A percentile compares a stretch with the other conserved stretches of the same genome.
These are phyloP conservation scores for Dactylonectria macrodidyma DNA, from an alignment of 2,329 filamentous ascomycete genomes.

Conservation along the genomic window DNA sequence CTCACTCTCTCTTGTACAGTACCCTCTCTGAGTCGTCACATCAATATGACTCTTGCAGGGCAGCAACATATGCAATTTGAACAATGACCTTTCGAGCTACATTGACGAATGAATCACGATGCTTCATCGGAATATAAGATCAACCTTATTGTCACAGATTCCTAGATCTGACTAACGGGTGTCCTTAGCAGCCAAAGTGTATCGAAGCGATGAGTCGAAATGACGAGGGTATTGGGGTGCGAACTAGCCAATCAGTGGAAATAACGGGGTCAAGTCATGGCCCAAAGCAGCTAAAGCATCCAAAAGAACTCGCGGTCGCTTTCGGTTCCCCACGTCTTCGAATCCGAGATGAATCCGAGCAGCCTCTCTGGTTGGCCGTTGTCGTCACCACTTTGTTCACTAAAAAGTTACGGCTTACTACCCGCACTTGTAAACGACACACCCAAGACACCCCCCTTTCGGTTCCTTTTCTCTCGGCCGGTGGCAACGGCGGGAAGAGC, in stretches of 20 bases:
- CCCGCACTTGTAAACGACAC: background rate
- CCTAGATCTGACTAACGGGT: background rate
- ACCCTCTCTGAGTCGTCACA: background rate
- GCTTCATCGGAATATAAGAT: background rate
- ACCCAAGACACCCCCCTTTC: background rate
- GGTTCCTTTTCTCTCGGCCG: background rate
- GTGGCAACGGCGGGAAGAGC: background rate
- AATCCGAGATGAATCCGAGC: conserved; percentile 14
- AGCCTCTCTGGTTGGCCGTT: background rate
- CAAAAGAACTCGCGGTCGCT: background rate
- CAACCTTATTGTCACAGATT: background rate
- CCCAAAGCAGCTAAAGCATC: conserved; percentile 4
- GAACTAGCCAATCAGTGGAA: conserved; percentile 15
- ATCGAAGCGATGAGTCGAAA: too few species aligned
- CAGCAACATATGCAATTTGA: background rate
- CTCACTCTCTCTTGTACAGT: background rate
- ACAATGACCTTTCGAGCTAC: background rate
- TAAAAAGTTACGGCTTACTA: background rate
- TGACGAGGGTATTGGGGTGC: background rate
- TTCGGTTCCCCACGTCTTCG: conserved; percentile 21
- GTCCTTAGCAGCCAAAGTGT: too few species aligned
- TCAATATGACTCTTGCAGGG: background rate
- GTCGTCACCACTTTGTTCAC: background rate
- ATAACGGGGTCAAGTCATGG: conserved; percentile 16
- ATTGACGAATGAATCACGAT: background rate